Base-by-base conservation (phyloP, 2,329 filamentous ascomycete species). In the Didymellaceae sp. region DNA sequence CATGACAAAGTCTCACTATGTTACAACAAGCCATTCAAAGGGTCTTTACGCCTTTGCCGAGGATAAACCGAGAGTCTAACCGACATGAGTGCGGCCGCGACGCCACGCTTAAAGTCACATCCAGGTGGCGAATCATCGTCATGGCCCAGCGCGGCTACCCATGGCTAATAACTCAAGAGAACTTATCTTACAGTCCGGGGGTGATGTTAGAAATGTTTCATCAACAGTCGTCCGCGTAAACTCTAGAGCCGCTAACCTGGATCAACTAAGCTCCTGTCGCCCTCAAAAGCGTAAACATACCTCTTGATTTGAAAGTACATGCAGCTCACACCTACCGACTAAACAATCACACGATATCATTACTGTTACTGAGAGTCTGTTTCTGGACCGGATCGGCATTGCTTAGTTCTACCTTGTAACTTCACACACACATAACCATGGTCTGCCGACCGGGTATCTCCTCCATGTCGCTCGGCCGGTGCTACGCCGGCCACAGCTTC, bases 401-500 rank as follows among this genome's bases (percentile, higher is more conserved):
- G n/a, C n/a, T n/a, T n/a, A n/a, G n/a, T n/a, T n/a, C n/a, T 39
- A 7, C 25, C 6, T 9, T 17, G 2, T 25, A 31, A 25, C 6
- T 20, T 40, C n/a, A 40, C 25, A 25, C 32, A 31, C 31, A n/a
- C 11, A 22, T 7, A 31, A 70, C 33, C 2, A 80, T 80, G 77
- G 66, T 79, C 55, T 84, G 79, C 70, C 80, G 79, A 57, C 81
- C 87, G 57, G 87, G 81, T 30, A 91, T 93, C 66, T 86, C 86
- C 50, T 88, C 87, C 55, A 89, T 91, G 80, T 91, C 88, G 39
- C 80, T 93, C 1, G 89, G 89, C 32, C 85, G 87, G 32, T 85
- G 84, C 62, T 87, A 86, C 66, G 84, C 87, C 56, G 66, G 66
- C 39, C 89, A 93, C 71, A 77, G 79, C 21, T 78, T 93, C 17